Evolutionary conservation across 805 yeast species (phyloP), one percentile per base, ranked within the genome.

Genomic region (Ogataea philodendri): DNA sequence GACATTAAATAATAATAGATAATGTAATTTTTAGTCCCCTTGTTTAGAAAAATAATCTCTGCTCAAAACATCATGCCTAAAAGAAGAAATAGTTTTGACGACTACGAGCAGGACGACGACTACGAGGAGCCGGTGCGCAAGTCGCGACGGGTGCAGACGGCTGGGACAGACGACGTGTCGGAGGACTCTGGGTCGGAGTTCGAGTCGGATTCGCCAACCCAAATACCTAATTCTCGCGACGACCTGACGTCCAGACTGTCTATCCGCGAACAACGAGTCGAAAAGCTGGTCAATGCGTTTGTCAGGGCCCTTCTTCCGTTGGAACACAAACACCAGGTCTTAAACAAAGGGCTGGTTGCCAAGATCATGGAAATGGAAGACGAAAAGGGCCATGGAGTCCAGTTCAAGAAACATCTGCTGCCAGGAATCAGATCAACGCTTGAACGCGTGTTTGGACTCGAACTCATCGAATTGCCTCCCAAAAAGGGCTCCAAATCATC

Each of bases 341-440:
- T 61, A n/a, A 58, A 51, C 7, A 55, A 51, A 28, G 46, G 41
- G 6, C 37, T 44, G 16, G 44, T 61, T 7, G 19, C 55, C 7
- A 60, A 57, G 29, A 32, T 58, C 3, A 36, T 52, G 35, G 64
- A 57, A 19, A 32, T 52, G 5, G 64, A 57, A 30, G 42, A 46
- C 5, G 62, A 54, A 23, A 51, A 49, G 27, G 58, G 59, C 5
- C 34, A 48, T 5, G 52, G 57, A 15, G 16, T 54, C 7, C 55
- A 52, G 19, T 57, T 58, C 31, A 54, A 42, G 15, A 47, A 47
- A 28, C 48, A 56, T 22, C 43, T 62, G 7, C 30, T 50, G 13
- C 51, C 51, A 2, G 22, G 27, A 7, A 35, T 54, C 4, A 38
- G 42, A 15, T 23, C 25, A 6, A 26, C 36, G 1, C 35, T 60